Percentiles rank a stretch among this genome's conserved stretches.
These are phyloP conservation scores for Phascolomyces articulosus DNA, from an alignment of 371 early-diverging fungal species.

Conservation along the genomic window DNA sequence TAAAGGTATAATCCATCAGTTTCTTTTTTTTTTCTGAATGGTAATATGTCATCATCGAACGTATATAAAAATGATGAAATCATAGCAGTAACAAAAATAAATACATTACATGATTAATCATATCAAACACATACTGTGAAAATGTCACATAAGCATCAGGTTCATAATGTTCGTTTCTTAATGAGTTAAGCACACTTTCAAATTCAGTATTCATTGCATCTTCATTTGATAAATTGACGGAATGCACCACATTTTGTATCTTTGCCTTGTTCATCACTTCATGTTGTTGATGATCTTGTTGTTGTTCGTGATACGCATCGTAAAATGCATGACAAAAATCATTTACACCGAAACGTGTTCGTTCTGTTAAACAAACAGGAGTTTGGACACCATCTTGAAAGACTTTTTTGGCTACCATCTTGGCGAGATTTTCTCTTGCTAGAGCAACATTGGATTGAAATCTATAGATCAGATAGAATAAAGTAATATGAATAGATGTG, in stretches of 20 bases:
- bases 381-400: slow-evolving; percentile 11
- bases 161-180: slow-evolving; percentile 17
- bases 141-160: slow-evolving; percentile 34
- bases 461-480: background rate
- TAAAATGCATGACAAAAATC: slow-evolving; percentile 34
- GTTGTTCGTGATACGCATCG: slow-evolving; percentile 9
- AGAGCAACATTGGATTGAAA: slow-evolving; percentile 20
- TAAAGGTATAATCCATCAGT: too few species aligned
- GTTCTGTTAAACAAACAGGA: slow-evolving; percentile 31
- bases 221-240: slow-evolving; percentile 19
- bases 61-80: too few species aligned
- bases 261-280: background rate
- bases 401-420: slow-evolving; percentile 19
- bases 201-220: slow-evolving; percentile 27
- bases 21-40: too few species aligned
- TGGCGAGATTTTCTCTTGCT: slow-evolving; percentile 18
- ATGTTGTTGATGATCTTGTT: too few species aligned
- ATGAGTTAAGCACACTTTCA: slow-evolving; percentile 1
- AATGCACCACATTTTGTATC: slow-evolving; percentile 21
- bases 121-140: slow-evolving; percentile 30
- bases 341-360: background rate
- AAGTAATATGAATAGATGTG: too few species aligned
- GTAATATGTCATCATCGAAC: too few species aligned
- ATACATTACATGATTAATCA: slow-evolving; percentile 26
- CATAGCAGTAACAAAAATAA: background rate